phyloP scores from a whole-genome alignment of 768 basidiomycete genomes.

The Leccinum barrowsii region DNA sequence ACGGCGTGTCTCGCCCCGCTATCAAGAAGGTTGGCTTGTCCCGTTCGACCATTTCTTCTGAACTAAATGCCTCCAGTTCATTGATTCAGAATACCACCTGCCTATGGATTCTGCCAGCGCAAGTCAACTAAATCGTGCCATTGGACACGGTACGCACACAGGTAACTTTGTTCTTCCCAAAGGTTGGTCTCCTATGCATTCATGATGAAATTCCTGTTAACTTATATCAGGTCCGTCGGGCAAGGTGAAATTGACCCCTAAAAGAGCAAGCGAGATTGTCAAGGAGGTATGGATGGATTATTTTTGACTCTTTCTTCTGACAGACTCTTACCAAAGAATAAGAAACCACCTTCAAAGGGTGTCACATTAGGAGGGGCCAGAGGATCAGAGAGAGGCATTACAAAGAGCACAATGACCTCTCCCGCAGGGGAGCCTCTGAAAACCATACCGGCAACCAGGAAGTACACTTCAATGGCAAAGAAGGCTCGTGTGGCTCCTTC shows the following conservation, averaged over 20 bases:
- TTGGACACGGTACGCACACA: conserved; percentile 48
- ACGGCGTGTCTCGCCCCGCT: conserved; percentile 69
- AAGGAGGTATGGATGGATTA: conserved; percentile 11
- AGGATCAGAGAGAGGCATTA: neutral
- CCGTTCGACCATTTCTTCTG: neutral
- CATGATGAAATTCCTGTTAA: neutral
- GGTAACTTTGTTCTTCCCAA: conserved; percentile 57
- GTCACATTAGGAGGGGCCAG: neutral
- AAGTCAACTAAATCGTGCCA: conserved; percentile 51
- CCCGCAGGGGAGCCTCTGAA: conserved; percentile 4
- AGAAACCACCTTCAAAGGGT: conserved; percentile 7
- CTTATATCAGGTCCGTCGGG: conserved; percentile 22
- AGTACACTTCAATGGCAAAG: conserved; percentile 26
- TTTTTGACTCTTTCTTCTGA: neutral
- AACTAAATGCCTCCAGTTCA: conserved; percentile 35
- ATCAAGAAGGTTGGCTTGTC: conserved; percentile 69
- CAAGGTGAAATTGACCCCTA: conserved; percentile 26
- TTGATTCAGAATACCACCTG: conserved; percentile 53
- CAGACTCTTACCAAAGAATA: conserved; percentile 7
- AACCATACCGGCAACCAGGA: conserved; percentile 7
- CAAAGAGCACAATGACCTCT: neutral
- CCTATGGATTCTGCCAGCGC: conserved; percentile 42
- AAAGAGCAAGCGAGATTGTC: conserved; percentile 2
- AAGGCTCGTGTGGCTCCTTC: conserved; percentile 15
- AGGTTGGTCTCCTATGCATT: conserved; percentile 24